Evolutionary conservation across 192 early-diverging fungal species (phyloP).

Genomic region (Entomortierella chlamydospora): DNA sequence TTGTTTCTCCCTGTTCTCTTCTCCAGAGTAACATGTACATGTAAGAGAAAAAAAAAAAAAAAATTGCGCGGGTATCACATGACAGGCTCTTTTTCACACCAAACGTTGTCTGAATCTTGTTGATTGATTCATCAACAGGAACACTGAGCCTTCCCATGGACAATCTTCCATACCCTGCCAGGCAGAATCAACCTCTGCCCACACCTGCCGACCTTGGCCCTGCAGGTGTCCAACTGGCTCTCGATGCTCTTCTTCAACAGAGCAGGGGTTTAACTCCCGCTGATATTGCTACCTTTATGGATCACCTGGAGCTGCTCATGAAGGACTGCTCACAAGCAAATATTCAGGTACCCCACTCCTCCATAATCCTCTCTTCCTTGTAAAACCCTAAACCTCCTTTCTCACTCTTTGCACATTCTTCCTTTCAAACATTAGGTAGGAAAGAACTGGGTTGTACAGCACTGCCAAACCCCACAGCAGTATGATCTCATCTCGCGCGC

Average conservation of each 20-base stretch:
- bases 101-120: too few species aligned
- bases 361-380: neutral
- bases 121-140: neutral
- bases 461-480: constrained; percentile 56
- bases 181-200: neutral
- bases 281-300: constrained; percentile 38
- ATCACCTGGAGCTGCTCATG: constrained; percentile 59
- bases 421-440: constrained; percentile 52
- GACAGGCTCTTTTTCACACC: too few species aligned
- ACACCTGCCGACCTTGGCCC: neutral
- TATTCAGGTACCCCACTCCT: constrained; percentile 56
- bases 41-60: too few species aligned
- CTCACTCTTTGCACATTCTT: neutral
- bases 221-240: constrained; percentile 19
- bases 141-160: neutral
- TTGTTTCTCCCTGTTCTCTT: too few species aligned
- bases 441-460: constrained; percentile 62
- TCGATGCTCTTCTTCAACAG: constrained; percentile 26
- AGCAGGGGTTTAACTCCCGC: constrained; percentile 7
- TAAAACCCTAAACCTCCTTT: neutral
- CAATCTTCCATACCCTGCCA: neutral
- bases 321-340: constrained; percentile 66
- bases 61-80: too few species aligned
- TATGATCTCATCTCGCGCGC: constrained; percentile 49
- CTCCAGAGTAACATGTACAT: too few species aligned